Evolutionary conservation across 345 rosid genomes (phyloP), one percentile per base, ranked within the genome.

Genomic region (Eucalyptus pauciflora): DNA sequence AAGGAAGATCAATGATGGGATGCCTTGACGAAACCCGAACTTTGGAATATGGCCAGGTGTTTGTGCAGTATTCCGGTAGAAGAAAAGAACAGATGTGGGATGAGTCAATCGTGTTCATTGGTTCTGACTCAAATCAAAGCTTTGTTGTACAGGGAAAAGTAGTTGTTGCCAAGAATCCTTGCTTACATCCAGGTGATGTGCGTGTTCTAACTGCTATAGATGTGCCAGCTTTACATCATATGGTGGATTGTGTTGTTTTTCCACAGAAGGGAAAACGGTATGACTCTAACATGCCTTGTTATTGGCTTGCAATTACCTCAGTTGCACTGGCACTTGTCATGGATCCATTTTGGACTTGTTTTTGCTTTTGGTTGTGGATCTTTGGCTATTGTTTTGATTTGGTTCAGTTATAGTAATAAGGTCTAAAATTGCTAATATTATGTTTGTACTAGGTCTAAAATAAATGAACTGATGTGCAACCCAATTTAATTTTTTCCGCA

Each of bases 1-100:
- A 91, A 85, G 99, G 94, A 92, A 94, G 99, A 91, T 87, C 94
- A 85, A 95, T 97, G 99, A 96, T 97, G 98, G 99, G 99, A 86
- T 96, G 98, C 88, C 86, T 97, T 13, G 99, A 97, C 86, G 99
- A 97, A 95, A 96, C 96, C 3, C 81, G 93, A 91, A 96, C 93
- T 51, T 86, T 97, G 45, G 93, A 95, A 48, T 95, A 97, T 20
- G 99, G 99, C 49, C 92, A 97, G 89, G 98, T 97, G 29, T 93
- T 96, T 71, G 95, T 96, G 90, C 97, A 95, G 81, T 89, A 58
- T 88, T 93, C 96, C 22, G 90, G 88, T 25, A 50, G 89, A 79
- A 76, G 87, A 54, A 43, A 24, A 20, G 43, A 80, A 87, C 83
- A 90, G 31, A 27, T 71, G 54, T 12, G 17, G 51, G 89, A 58